Evolutionary conservation across 2,329 filamentous ascomycete species (phyloP).

Genomic region (Ophiognomonia clavigignenti-juglandacearum): DNA sequence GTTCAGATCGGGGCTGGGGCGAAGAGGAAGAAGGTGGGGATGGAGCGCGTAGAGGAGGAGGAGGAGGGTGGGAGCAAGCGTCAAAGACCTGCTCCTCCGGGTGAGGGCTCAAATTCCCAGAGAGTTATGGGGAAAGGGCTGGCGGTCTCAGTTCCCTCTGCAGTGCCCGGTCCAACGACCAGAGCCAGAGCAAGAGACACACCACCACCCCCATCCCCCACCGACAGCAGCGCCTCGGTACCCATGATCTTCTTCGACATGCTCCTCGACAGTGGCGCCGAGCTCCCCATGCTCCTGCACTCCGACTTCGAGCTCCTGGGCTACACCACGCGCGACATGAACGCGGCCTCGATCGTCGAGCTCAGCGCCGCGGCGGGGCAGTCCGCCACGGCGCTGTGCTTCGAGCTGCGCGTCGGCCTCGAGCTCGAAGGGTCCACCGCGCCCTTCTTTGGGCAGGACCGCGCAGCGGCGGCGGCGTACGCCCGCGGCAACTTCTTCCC

Average conservation of each 20-base stretch:
- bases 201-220: background rate
- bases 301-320: conserved; percentile 30
- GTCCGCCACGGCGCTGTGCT: conserved; percentile 22
- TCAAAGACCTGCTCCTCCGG: background rate
- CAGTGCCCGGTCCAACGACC: too few species aligned
- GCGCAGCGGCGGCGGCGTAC: conserved; percentile 18
- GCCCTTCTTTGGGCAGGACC: too few species aligned
- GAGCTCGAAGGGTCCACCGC: too few species aligned
- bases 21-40: background rate
- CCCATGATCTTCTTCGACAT: conserved; percentile 28
- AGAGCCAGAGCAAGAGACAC: too few species aligned
- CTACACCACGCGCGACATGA: conserved; percentile 25
- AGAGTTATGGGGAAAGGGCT: background rate
- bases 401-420: conserved; percentile 31
- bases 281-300: conserved; percentile 31
- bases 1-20: background rate
- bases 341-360: conserved; percentile 27
- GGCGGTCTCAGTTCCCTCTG: background rate
- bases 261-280: conserved; percentile 39
- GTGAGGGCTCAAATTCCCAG: background rate
- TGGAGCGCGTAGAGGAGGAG: background rate
- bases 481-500: background rate
- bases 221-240: conserved; percentile 16
- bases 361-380: conserved; percentile 18
- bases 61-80: background rate